Percentiles rank a stretch among this genome's conserved stretches.
Conservation (phyloP, 179 eudicot genomes). For the Carnegiea gigantea region DNA sequence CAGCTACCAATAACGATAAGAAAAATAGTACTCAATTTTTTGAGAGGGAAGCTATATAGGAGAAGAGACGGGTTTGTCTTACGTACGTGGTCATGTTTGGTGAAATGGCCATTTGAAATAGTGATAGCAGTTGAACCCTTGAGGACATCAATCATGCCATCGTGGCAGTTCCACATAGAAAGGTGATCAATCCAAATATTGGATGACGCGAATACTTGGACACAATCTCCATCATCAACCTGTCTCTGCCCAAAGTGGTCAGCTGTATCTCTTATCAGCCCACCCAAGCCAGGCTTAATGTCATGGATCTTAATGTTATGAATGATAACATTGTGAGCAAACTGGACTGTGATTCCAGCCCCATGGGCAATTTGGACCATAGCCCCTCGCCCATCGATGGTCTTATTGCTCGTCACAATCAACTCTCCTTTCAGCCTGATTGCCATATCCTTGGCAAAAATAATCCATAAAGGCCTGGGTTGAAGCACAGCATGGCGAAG, state of each 20-base stretch:
- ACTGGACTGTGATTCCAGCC: slow-evolving; percentile 70
- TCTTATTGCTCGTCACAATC: slow-evolving; percentile 65
- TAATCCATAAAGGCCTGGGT: slow-evolving; percentile 72
- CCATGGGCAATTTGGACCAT: slow-evolving; percentile 61
- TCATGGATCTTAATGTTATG: slow-evolving; percentile 61
- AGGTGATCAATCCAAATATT: slow-evolving; percentile 85
- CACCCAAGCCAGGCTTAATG: slow-evolving; percentile 40
- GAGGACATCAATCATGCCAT: slow-evolving; percentile 73
- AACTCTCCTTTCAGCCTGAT: slow-evolving; percentile 59
- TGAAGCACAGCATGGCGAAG: slow-evolving; percentile 70
- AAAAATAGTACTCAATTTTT: no score
- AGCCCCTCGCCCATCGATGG: slow-evolving; percentile 82
- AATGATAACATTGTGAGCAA: slow-evolving; percentile 62
- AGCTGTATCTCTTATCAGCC: slow-evolving; percentile 49
- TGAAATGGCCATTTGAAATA: slow-evolving; percentile 76
- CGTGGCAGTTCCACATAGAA: slow-evolving; percentile 55
- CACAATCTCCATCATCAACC: slow-evolving; percentile 71
- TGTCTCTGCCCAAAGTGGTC: slow-evolving; percentile 57
- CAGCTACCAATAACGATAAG: no score
- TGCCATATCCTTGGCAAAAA: slow-evolving; percentile 47
- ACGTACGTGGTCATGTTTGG: slow-evolving; percentile 64
- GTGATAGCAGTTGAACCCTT: slow-evolving; percentile 72
- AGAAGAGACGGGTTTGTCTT: no score
- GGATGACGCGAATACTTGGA: slow-evolving; percentile 48
- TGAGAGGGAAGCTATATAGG: no score